Evolutionary conservation across 2,329 filamentous ascomycete genomes (phyloP).

Genomic region (Helminthosporium solani): DNA sequence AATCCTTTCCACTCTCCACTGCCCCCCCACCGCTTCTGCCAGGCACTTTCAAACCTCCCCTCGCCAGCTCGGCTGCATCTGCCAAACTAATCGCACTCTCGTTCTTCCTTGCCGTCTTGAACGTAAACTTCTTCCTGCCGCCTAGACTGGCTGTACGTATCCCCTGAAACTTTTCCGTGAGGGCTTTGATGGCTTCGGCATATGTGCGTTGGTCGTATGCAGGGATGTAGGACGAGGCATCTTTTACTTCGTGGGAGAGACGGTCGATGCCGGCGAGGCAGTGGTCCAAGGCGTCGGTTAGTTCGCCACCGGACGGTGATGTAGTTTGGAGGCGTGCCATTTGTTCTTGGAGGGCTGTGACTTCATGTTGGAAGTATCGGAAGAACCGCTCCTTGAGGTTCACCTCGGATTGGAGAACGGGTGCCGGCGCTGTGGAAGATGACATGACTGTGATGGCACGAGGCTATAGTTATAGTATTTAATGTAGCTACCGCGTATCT

Average conservation of each 20-base stretch:
- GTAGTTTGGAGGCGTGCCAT: conserved; percentile 68
- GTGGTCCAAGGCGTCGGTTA: conserved; percentile 77
- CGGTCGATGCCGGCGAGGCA: conserved; percentile 77
- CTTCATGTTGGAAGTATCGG: conserved; percentile 75
- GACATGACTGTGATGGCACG: not conserved
- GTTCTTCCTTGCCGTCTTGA: conserved; percentile 63
- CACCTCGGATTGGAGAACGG: conserved; percentile 17
- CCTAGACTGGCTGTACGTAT: conserved; percentile 65
- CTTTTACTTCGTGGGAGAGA: conserved; percentile 80
- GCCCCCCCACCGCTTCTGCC: too few species aligned
- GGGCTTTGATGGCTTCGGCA: conserved; percentile 70
- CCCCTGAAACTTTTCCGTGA: conserved; percentile 76
- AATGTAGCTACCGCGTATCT: not conserved
- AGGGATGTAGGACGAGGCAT: conserved; percentile 78
- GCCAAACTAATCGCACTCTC: conserved; percentile 56
- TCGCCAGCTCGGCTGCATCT: conserved; percentile 57
- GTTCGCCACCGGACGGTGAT: conserved; percentile 68
- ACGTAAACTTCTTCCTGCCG: conserved; percentile 80
- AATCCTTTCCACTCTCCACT: too few species aligned
- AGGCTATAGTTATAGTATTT: too few species aligned
- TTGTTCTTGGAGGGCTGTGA: conserved; percentile 75
- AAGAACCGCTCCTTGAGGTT: conserved; percentile 76
- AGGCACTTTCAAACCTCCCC: conserved; percentile 28
- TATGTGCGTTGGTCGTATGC: conserved; percentile 89
- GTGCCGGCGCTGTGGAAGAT: not conserved